Conservation (phyloP, 2,329 filamentous ascomycete species). For the Colletotrichum horii region DNA sequence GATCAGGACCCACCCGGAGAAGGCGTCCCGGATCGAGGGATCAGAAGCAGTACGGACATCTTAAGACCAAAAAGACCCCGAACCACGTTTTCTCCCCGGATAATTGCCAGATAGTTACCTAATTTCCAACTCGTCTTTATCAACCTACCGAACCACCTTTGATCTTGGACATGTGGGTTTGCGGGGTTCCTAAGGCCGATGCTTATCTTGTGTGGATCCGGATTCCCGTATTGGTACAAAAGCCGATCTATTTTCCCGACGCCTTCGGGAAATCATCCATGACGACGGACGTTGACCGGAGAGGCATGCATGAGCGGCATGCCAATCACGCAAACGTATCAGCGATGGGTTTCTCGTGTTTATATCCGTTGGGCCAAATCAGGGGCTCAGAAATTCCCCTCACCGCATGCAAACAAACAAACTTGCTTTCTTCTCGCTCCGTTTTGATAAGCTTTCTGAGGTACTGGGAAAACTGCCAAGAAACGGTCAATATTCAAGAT, state of each 20-base stretch:
- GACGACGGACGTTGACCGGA: not conserved
- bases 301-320: not conserved
- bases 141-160: not conserved
- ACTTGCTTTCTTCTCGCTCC: not conserved
- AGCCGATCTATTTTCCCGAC: constrained; percentile 10
- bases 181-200: not conserved
- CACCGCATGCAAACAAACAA: not conserved
- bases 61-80: not conserved
- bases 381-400: not conserved
- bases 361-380: not conserved
- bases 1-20: not conserved
- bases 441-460: not conserved
- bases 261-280: not conserved
- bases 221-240: not conserved
- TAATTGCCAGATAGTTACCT: not conserved
- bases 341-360: not conserved
- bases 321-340: not conserved
- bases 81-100: not conserved
- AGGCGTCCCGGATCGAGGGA: not conserved
- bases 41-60: not conserved
- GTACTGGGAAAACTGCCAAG: not conserved
- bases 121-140: not conserved
- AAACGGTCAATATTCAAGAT: not conserved
- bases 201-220: not conserved
- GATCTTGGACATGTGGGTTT: not conserved